These are phyloP conservation scores for Ogataea methanolica DNA, from an alignment of 805 yeast genomes.

Conservation along the genomic window DNA sequence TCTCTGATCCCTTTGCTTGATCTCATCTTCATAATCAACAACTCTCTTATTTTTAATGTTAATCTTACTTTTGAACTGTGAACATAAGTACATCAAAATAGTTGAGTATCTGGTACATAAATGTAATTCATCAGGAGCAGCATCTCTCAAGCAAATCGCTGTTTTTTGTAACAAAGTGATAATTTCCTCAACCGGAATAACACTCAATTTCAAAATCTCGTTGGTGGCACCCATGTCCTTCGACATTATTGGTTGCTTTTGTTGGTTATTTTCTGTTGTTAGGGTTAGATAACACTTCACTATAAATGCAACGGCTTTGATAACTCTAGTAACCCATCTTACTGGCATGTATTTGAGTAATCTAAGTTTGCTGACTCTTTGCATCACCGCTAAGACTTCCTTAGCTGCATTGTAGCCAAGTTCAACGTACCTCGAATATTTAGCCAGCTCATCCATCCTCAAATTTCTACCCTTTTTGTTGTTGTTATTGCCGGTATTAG, in stretches of 20 bases:
- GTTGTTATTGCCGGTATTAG: slow-evolving; percentile 8
- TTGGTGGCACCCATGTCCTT: slow-evolving; percentile 8
- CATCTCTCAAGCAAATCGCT: slow-evolving; percentile 69
- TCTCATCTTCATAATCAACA: slow-evolving; percentile 24
- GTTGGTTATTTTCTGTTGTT: slow-evolving; percentile 28
- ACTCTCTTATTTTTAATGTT: slow-evolving; percentile 17
- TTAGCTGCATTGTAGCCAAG: slow-evolving; percentile 81
- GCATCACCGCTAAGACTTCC: slow-evolving; percentile 68
- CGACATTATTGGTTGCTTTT: background rate
- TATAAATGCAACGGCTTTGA: slow-evolving; percentile 83
- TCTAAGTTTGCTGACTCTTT: slow-evolving; percentile 59
- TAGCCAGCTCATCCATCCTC: slow-evolving; percentile 64
- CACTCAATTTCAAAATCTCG: slow-evolving; percentile 45
- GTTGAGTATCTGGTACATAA: slow-evolving; percentile 76
- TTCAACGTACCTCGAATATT: slow-evolving; percentile 72
- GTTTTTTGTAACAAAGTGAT: slow-evolving; percentile 62
- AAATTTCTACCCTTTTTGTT: slow-evolving; percentile 30
- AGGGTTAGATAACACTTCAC: slow-evolving; percentile 78
- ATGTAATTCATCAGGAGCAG: slow-evolving; percentile 88
- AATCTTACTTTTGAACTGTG: slow-evolving; percentile 56
- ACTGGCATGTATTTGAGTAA: slow-evolving; percentile 79
- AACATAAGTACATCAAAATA: slow-evolving; percentile 68
- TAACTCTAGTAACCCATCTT: slow-evolving; percentile 84
- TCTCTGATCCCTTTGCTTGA: slow-evolving; percentile 12
- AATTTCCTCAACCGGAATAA: slow-evolving; percentile 69